Evolutionary conservation across 176 grass and related monocot species (phyloP), one percentile per base, ranked within the genome.

Genomic region (Poa pratensis): DNA sequence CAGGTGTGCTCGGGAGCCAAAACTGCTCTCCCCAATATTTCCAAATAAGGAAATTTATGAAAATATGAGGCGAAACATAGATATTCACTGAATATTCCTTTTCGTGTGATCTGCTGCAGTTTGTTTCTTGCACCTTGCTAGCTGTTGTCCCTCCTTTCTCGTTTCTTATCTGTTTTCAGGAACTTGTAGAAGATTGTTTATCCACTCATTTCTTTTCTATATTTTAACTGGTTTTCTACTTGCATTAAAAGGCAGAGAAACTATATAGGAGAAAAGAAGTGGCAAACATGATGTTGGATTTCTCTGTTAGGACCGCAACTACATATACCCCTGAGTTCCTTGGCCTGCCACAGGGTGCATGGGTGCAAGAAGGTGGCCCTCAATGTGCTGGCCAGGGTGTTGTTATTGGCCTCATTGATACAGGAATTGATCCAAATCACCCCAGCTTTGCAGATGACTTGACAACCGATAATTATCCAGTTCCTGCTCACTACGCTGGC

Each of bases 321-420:
- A 99, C 96, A 42, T 90, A 99, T 69, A 99, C 96, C 32, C 96
- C 96, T 57, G 86, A 99, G 90, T 99, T 99, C 76, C 91, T 99
- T 60, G 93, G 91, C 50, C 71, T 99, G 58, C 93, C 96, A 23
- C 81, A 94, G 89, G 96, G 96, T 35, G 93, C 96, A 46, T 99
- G 96, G 96, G 79, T 86, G 78, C 90, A 90, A 86, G 91, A 96
- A 43, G 96, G 96, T 58, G 96, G 96, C 27, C 93, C 96, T 0
- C 87, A 95, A 83, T 89, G 83, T 45, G 93, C 96, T 43, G 96
- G 96, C 60, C 80, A 92, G 77, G 96, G 96, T 67, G 85, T 99
- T 58, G 93, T 99, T 57, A 80, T 99, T 82, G 96, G 91, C 15
- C 89, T 99, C 23, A 92, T 99, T 30, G 96, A 99, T 80, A 99